Evolutionary conservation across 1,284 basidiomycete species (phyloP).

Genomic region (Trichosporon faecale): DNA sequence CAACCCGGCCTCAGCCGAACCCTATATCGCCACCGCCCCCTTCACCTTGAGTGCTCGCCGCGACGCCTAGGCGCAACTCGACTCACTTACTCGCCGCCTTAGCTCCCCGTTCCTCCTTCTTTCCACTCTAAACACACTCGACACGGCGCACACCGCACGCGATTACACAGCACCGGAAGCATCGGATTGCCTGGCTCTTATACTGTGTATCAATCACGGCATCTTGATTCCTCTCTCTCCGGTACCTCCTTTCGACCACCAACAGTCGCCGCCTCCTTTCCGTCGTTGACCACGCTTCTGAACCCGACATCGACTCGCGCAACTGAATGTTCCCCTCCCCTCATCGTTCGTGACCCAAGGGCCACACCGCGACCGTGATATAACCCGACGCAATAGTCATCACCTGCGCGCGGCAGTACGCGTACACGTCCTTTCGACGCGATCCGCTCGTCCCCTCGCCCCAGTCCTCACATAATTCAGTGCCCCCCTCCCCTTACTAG

Average conservation of each 20-base stretch:
- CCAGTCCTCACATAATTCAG: neutral
- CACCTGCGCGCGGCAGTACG: neutral
- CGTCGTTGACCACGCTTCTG: neutral
- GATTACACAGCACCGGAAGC: neutral
- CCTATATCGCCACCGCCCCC: conserved; percentile 4
- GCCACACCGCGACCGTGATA: neutral
- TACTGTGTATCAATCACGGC: neutral
- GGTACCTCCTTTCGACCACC: neutral
- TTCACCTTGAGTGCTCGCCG: neutral
- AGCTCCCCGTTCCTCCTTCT: neutral
- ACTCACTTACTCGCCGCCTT: neutral
- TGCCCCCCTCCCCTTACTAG: neutral
- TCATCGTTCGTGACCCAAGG: conserved; percentile 6
- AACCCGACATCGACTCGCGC: neutral
- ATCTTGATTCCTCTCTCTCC: neutral
- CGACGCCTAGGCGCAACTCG: neutral
- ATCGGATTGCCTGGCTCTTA: neutral
- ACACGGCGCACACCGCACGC: neutral
- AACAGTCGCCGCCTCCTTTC: neutral
- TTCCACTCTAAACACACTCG: neutral
- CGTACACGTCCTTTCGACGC: conserved; percentile 6
- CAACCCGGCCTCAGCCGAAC: neutral
- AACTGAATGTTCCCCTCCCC: conserved; percentile 1
- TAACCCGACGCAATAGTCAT: conserved; percentile 1
- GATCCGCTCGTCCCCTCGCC: conserved; percentile 3